Percentiles rank a stretch among this genome's conserved stretches.
phyloP scores from a whole-genome alignment of 2,329 filamentous ascomycete species.

The Albophoma yamanashiensis region DNA sequence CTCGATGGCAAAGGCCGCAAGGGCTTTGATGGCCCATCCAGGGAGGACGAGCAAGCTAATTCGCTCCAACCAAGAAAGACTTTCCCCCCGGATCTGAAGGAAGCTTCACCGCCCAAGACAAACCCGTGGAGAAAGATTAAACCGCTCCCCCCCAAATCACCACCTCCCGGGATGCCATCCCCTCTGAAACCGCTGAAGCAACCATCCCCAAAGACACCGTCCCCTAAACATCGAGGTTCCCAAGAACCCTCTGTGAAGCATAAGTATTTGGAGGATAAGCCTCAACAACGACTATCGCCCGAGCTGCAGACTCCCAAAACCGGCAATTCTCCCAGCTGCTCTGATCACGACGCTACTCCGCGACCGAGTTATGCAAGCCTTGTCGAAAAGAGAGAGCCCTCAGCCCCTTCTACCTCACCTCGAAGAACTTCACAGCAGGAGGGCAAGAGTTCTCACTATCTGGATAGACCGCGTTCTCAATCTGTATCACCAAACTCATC shows the following conservation, averaged over 20 bases:
- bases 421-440: background rate
- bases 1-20: constrained; percentile 14
- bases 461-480: background rate
- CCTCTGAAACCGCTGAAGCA: background rate
- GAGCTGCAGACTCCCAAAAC: background rate
- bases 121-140: constrained; percentile 18
- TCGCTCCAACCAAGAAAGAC: background rate
- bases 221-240: background rate
- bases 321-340: background rate
- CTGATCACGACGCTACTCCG: background rate
- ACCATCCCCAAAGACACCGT: background rate
- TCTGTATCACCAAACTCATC: constrained; percentile 3
- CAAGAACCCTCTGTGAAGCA: background rate
- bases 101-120: constrained; percentile 20
- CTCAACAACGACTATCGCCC: background rate
- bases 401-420: background rate
- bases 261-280: background rate
- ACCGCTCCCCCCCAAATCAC: background rate
- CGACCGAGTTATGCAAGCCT: background rate
- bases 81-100: constrained; percentile 11
- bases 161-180: background rate
- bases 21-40: background rate
- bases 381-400: background rate
- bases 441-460: background rate
- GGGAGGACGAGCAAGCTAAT: constrained; percentile 5